Evolutionary conservation across 2,329 filamentous ascomycete genomes (phyloP).

Genomic region (Phialocephala sp.): DNA sequence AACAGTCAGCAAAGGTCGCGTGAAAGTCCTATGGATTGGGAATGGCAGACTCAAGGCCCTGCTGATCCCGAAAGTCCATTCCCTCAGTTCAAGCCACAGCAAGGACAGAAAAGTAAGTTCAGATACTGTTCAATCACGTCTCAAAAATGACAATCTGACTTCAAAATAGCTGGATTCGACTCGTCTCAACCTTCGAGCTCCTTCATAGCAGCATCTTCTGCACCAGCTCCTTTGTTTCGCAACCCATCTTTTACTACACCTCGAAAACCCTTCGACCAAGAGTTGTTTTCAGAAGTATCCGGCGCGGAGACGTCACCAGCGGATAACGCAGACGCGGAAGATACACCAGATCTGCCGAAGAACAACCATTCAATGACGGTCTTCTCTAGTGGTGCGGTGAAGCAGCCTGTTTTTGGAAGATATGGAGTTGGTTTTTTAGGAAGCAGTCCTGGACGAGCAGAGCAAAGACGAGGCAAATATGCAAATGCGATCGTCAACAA

Average conservation of each 20-base stretch:
- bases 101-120: slow-evolving; percentile 36
- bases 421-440: slow-evolving; percentile 48
- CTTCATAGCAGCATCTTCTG: slow-evolving; percentile 54
- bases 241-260: slow-evolving; percentile 70
- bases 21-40: slow-evolving; percentile 71
- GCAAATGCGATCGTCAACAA: slow-evolving; percentile 56
- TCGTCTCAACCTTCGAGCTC: slow-evolving; percentile 49
- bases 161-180: slow-evolving; percentile 36
- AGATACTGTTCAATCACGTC: background rate
- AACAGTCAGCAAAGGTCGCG: slow-evolving; percentile 58
- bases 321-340: slow-evolving; percentile 54
- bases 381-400: slow-evolving; percentile 55
- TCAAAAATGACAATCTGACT: slow-evolving; percentile 24
- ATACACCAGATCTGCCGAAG: slow-evolving; percentile 55
- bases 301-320: slow-evolving; percentile 66
- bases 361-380: slow-evolving; percentile 60
- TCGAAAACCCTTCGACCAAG: slow-evolving; percentile 60
- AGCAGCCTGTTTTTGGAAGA: slow-evolving; percentile 49
- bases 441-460: slow-evolving; percentile 64
- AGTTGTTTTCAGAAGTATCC: slow-evolving; percentile 55
- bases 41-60: slow-evolving; percentile 63
- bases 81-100: slow-evolving; percentile 47
- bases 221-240: slow-evolving; percentile 57
- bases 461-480: slow-evolving; percentile 60
- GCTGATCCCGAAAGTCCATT: slow-evolving; percentile 68